Percentiles rank a stretch among this genome's conserved stretches.
These are phyloP conservation scores for Moricandia moricandioides DNA, from an alignment of 345 rosid genomes.

Conservation along the genomic window DNA sequence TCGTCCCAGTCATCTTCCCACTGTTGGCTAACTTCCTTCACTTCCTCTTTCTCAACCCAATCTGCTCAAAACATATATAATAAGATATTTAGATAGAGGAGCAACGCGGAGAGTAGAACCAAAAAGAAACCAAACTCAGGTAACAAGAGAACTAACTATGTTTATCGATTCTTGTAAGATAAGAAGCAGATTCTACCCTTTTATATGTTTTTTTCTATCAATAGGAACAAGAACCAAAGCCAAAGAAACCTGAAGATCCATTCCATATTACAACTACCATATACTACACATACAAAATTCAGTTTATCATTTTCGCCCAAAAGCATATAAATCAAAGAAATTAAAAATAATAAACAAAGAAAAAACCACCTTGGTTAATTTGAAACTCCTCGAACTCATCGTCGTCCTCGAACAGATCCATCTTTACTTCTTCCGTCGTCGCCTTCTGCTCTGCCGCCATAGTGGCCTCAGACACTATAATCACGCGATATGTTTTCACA, in stretches of 20 bases:
- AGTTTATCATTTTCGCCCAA: not conserved
- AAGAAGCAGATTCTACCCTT: too few relatives aligned
- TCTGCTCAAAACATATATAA: constrained; percentile 37
- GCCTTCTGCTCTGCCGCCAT: constrained; percentile 56
- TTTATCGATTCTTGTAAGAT: not conserved
- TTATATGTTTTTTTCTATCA: too few relatives aligned
- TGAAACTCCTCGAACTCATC: constrained; percentile 92
- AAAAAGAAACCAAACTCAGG: not conserved
- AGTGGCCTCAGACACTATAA: not conserved
- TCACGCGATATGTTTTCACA: not conserved
- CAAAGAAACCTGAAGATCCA: not conserved
- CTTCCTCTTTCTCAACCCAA: constrained; percentile 77
- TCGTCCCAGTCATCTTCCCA: constrained; percentile 99
- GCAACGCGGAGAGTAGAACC: not conserved
- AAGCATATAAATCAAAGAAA: not conserved
- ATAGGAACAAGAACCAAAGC: not conserved
- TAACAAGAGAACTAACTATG: not conserved
- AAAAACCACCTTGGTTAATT: constrained; percentile 43
- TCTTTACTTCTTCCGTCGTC: constrained; percentile 52
- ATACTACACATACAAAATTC: not conserved
- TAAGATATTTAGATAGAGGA: not conserved
- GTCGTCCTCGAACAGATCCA: constrained; percentile 89
- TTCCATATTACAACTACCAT: not conserved
- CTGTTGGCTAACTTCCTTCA: constrained; percentile 70
- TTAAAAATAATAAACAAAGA: not conserved